Base-by-base conservation (phyloP, 1,284 basidiomycete species). In the Leccinum insolens region DNA sequence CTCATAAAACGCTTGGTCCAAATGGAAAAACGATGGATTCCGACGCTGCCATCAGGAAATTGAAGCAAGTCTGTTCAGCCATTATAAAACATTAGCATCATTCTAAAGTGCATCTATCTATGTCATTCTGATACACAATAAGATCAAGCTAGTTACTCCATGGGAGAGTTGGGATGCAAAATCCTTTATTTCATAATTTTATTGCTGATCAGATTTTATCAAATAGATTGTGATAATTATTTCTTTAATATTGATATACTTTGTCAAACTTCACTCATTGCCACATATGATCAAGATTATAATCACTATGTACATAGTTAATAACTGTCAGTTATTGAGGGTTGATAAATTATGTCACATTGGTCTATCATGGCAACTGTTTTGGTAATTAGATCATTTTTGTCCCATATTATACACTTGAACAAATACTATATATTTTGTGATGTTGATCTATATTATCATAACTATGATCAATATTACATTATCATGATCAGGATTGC, bases 11-110 rank as follows among this genome's bases (percentile, higher is more conserved):
- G 85, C 58, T 83, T 96, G 49, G 85, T 95, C 61, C 72, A 79
- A 55, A 69, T 91, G 63, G 94, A 96, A 60, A 79, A 83, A 44
- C 85, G 88, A 8, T 95, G 93, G 91, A 91, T 96, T 37, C 95
- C 94, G 7, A 79, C 80, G 0, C 76, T 82, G 4, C 83, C 86
- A 55, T 55, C 52, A 55, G 52, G 52, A 55, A 55, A 55, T 25
- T 55, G 52, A 55, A 55, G 52, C 12, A 14, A 25, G 52, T 55
- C n/a, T 55, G 52, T 22, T 22, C 52, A 55, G 7, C 52, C 52
- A 20, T 55, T 55, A 25, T 55, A 55, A 22, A 55, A 12, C 52
- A 55, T 55, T 25, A 55, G 7, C 52, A 25, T 25, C 12, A 14
- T 22, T 55, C 9, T 55, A 20, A 22, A 55, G 12, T 55, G 11